phyloP scores from a whole-genome alignment of 2,329 filamentous ascomycete genomes.

The Stagonosporopsis vannaccii region DNA sequence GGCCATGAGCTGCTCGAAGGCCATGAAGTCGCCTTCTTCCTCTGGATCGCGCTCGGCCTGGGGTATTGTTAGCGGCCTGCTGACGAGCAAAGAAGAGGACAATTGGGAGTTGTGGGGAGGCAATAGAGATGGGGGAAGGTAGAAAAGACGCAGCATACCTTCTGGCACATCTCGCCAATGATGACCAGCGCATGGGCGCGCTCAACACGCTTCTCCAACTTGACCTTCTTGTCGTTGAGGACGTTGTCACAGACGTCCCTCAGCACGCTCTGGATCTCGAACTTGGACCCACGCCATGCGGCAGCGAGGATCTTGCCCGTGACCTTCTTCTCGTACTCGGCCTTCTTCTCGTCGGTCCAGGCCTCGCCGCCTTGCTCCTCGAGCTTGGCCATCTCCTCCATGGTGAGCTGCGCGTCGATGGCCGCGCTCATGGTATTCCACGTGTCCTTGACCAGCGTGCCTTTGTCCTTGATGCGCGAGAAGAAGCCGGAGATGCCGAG shows the following conservation, averaged over 20 bases:
- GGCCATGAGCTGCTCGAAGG: conserved; percentile 96
- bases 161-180: conserved; percentile 86
- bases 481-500: conserved; percentile 96
- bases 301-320: conserved; percentile 98
- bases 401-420: conserved; percentile 96
- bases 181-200: conserved; percentile 88
- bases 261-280: conserved; percentile 96
- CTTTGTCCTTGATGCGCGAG: conserved; percentile 92
- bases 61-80: neutral
- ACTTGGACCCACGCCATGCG: conserved; percentile 95
- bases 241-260: conserved; percentile 93
- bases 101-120: conserved; percentile 29
- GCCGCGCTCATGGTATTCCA: conserved; percentile 98
- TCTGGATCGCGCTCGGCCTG: conserved; percentile 89
- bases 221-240: conserved; percentile 79
- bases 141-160: conserved; percentile 61
- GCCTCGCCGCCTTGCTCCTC: conserved; percentile 95
- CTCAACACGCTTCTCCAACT: conserved; percentile 84
- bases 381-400: conserved; percentile 98
- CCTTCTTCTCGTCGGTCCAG: conserved; percentile 97
- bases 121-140: neutral
- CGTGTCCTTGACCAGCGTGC: conserved; percentile 94
- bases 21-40: conserved; percentile 98
- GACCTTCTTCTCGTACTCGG: conserved; percentile 92
- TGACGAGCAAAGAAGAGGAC: neutral